Evolutionary conservation across 305 asterid species (phyloP).

Genomic region (Fraxinus xanthoxyloides): DNA sequence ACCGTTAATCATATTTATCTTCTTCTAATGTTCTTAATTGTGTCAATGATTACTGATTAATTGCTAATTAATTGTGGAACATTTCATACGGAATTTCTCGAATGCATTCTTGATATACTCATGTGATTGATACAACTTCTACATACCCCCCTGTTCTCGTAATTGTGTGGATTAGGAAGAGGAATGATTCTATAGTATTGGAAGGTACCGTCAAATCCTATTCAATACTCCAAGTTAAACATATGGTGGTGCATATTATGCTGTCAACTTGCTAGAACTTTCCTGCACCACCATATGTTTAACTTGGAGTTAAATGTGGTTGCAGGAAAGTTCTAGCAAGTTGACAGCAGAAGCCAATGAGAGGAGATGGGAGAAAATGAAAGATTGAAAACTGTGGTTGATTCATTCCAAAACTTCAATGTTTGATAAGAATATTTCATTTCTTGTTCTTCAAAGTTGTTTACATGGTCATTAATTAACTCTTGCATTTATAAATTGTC

Average conservation of each 20-base stretch:
- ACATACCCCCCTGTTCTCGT: not conserved
- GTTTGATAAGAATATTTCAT: constrained; percentile 31
- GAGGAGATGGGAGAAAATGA: constrained; percentile 94
- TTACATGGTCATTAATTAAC: not conserved
- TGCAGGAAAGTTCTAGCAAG: constrained; percentile 76
- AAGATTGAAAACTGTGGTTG: constrained; percentile 74
- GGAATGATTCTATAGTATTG: not conserved
- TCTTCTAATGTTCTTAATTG: not conserved
- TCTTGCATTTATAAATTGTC: no score
- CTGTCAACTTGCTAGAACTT: no score
- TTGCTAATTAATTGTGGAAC: not conserved
- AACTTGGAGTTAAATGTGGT: not conserved
- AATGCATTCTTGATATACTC: not conserved
- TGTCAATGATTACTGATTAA: not conserved
- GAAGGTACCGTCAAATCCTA: no score
- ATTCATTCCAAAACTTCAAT: constrained; percentile 72
- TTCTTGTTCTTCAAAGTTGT: constrained; percentile 3
- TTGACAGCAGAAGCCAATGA: constrained; percentile 86
- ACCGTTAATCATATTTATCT: not conserved
- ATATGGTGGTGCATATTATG: no score
- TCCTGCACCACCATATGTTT: no score
- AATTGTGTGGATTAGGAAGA: not conserved
- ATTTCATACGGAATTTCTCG: not conserved
- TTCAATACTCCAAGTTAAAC: no score
- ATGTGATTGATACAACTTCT: not conserved